Conservation (phyloP, 179 eudicot genomes). For the Spinacia oleracea region DNA sequence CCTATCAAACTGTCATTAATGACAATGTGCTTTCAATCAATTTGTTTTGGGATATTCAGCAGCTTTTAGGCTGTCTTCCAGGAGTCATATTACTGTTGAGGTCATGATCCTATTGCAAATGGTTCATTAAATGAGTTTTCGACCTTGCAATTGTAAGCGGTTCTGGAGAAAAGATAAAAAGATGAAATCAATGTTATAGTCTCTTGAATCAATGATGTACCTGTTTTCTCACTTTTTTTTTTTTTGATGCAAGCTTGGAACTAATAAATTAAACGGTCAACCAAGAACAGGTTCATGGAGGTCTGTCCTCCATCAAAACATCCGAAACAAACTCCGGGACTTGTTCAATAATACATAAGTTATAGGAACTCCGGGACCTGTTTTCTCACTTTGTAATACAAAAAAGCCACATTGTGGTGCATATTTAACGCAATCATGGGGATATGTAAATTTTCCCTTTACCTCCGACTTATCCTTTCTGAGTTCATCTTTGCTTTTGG, state of each 20-base stretch:
- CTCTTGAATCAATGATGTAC: background rate
- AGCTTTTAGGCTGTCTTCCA: background rate
- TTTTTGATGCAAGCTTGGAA: too few species aligned
- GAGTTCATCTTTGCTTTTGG: slow-evolving; percentile 18
- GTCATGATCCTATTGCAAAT: too few species aligned
- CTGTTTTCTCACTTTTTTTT: background rate
- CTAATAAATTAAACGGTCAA: too few species aligned
- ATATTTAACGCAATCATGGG: background rate
- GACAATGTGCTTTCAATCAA: too few species aligned
- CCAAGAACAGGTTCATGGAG: too few species aligned
- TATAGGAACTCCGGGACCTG: too few species aligned
- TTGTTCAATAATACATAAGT: too few species aligned
- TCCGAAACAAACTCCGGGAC: too few species aligned
- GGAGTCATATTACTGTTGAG: background rate
- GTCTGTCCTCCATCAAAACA: too few species aligned
- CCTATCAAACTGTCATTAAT: slow-evolving; percentile 4
- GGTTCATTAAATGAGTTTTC: background rate
- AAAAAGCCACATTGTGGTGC: background rate
- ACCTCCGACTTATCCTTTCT: background rate
- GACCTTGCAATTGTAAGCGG: background rate
- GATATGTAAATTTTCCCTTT: slow-evolving; percentile 6
- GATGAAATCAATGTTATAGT: background rate
- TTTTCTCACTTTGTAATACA: background rate
- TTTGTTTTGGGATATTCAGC: background rate
- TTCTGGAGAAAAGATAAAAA: background rate